These are phyloP conservation scores for Amanita rimosa DNA, from an alignment of 768 basidiomycete species.

Conservation along the genomic window DNA sequence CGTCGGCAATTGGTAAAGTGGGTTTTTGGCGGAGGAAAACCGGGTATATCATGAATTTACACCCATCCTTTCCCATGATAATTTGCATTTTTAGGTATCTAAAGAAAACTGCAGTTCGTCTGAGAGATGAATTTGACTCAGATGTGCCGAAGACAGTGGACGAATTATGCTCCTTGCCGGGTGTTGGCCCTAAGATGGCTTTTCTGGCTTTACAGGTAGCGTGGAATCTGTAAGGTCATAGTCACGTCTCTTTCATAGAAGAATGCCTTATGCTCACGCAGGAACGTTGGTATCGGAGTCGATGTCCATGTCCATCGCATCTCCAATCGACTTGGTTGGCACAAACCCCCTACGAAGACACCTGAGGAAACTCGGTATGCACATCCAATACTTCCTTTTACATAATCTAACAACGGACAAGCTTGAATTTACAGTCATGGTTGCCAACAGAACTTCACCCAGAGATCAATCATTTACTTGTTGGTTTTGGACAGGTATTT, in stretches of 20 bases:
- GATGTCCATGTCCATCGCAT: constrained; percentile 96
- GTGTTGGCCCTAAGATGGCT: constrained; percentile 97
- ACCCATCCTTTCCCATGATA: background rate
- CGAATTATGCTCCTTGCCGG: constrained; percentile 76
- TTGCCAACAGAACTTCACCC: constrained; percentile 60
- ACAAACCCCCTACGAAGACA: constrained; percentile 69
- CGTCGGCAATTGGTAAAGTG: constrained; percentile 75
- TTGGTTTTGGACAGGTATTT: constrained; percentile 75
- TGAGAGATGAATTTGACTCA: constrained; percentile 63
- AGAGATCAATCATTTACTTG: constrained; percentile 72
- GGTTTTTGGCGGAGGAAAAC: constrained; percentile 92
- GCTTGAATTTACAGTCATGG: constrained; percentile 77
- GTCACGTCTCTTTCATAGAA: background rate
- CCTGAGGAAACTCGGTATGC: constrained; percentile 80
- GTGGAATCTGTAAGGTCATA: constrained; percentile 63
- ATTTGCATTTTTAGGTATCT: constrained; percentile 42
- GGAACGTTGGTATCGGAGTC: constrained; percentile 87
- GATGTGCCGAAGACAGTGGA: constrained; percentile 88
- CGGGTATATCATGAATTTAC: constrained; percentile 24
- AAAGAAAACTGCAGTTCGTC: constrained; percentile 55
- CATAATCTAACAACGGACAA: constrained; percentile 13
- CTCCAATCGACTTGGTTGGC: constrained; percentile 90
- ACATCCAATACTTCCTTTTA: background rate
- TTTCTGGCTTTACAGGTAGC: constrained; percentile 76
- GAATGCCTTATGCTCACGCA: constrained; percentile 15